Base-by-base conservation (phyloP, 2,329 filamentous ascomycete species). In the Fusarium robinianum region DNA sequence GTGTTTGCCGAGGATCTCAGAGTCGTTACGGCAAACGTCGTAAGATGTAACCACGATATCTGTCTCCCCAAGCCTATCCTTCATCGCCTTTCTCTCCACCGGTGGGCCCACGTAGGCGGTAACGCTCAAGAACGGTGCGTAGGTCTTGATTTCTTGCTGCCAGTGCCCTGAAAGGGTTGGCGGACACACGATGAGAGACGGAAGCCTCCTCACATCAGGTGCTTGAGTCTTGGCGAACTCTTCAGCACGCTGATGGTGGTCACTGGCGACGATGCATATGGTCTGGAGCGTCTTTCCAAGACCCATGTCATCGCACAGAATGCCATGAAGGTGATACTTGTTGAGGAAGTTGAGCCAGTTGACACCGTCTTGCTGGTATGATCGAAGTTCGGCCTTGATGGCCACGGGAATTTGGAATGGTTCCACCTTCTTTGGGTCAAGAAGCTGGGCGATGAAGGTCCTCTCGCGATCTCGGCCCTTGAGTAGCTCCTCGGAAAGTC, bases 301-400 rank as follows among this genome's bases (percentile, higher is more conserved):
- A 63, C 94, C 94, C 94, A 99, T 99, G 67, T 99, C 94, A 63
- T 99, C 94, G 65, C 94, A 99, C 47, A 99, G 88, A 68, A 99
- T 96, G 34, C 94, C 94, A 60, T 99, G 95, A 2, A 99, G 81
- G 62, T 99, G 92, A 66, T 97, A 99, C 45, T 91, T 91, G 67
- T 99, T 99, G 57, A 99, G 84, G 72, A 99, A 99, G 43, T 95
- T 85, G 37, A 99, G 81, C 94, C 94, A 99, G 65, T 99, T 99
- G 64, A 99, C 92, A 66, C 94, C 94, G 40, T 99, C 94, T 68
- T 99, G 94, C 67, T 99, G 95, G 65, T 99, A 99, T 0, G 91
- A 95, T 53, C 94, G 88, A 37, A 99, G 80, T 62, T 95, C 90
- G 0, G 94, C 95, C 69, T 97, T 97, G 74, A 99, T 99, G 5